These are phyloP conservation scores for Candida labiduridarum DNA, from an alignment of 1,139 yeast species.

Conservation along the genomic window DNA sequence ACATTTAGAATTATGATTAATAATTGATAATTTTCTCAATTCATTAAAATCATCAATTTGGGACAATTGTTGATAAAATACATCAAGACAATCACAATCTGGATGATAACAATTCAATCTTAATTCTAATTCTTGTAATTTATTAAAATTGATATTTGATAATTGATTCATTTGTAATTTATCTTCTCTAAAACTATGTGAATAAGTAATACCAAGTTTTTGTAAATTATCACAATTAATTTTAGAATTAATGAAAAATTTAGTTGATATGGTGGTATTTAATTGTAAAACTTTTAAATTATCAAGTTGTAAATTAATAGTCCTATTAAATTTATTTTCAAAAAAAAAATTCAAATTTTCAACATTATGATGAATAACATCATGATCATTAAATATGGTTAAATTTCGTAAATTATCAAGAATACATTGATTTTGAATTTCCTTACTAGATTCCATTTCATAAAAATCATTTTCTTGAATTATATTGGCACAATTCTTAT, in stretches of 20 bases:
- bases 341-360: slow-evolving; percentile 16
- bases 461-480: slow-evolving; percentile 16
- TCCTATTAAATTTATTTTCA: slow-evolving; percentile 9
- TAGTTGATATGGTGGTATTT: slow-evolving; percentile 17
- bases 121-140: slow-evolving; percentile 14
- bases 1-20: slow-evolving; percentile 16
- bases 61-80: slow-evolving; percentile 15
- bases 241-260: slow-evolving; percentile 10
- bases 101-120: slow-evolving; percentile 16
- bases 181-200: slow-evolving; percentile 15
- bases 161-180: slow-evolving; percentile 9
- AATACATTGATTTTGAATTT: background rate
- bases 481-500: slow-evolving; percentile 9
- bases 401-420: slow-evolving; percentile 14
- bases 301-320: slow-evolving; percentile 4
- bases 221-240: slow-evolving; percentile 12
- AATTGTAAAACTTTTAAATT: slow-evolving; percentile 11
- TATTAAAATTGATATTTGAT: slow-evolving; percentile 12
- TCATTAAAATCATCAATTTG: slow-evolving; percentile 9
- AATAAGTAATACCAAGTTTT: slow-evolving; percentile 13
- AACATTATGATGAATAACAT: slow-evolving; percentile 7
- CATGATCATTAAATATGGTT: slow-evolving; percentile 13
- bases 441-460: slow-evolving; percentile 5
- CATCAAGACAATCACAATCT: slow-evolving; percentile 16
- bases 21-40: slow-evolving; percentile 13